Conservation (phyloP, 768 basidiomycete genomes). For the Psilocybe tampanensis region DNA sequence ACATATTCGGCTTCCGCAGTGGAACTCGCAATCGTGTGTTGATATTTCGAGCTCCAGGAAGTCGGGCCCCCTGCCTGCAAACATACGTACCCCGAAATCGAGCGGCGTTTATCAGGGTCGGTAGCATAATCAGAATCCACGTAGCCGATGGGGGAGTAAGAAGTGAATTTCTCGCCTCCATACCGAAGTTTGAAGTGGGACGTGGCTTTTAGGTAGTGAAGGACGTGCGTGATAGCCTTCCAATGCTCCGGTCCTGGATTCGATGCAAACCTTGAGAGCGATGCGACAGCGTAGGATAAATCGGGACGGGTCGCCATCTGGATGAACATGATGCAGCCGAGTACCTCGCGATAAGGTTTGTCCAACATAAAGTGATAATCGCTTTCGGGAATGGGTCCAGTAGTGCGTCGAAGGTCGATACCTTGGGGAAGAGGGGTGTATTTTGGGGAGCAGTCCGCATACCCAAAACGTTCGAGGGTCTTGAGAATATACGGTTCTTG, state of each 20-base stretch:
- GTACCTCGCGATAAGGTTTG: conserved; percentile 26
- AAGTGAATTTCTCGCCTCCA: neutral
- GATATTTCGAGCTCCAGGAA: conserved; percentile 33
- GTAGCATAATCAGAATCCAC: conserved; percentile 30
- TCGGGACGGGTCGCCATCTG: conserved; percentile 30
- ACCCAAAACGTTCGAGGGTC: neutral
- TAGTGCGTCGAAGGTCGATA: neutral
- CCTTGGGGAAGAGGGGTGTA: conserved; percentile 8
- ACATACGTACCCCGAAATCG: conserved; percentile 31
- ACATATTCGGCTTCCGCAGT: conserved; percentile 32
- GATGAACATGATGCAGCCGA: conserved; percentile 25
- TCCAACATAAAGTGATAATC: conserved; percentile 21
- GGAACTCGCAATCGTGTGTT: conserved; percentile 17
- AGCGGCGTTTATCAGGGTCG: conserved; percentile 20
- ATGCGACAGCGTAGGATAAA: conserved; percentile 22
- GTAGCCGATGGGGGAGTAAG: conserved; percentile 12
- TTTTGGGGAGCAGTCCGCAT: neutral
- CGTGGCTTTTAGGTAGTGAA: conserved; percentile 34
- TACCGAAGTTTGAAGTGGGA: conserved; percentile 3
- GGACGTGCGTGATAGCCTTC: conserved; percentile 37
- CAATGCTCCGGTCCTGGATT: conserved; percentile 35
- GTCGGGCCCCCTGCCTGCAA: conserved; percentile 27
- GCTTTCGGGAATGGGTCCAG: neutral
- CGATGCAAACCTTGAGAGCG: conserved; percentile 21
- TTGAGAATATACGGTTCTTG: neutral